Evolutionary conservation across 768 basidiomycete species (phyloP).

Genomic region (Kwoniella europaea): DNA sequence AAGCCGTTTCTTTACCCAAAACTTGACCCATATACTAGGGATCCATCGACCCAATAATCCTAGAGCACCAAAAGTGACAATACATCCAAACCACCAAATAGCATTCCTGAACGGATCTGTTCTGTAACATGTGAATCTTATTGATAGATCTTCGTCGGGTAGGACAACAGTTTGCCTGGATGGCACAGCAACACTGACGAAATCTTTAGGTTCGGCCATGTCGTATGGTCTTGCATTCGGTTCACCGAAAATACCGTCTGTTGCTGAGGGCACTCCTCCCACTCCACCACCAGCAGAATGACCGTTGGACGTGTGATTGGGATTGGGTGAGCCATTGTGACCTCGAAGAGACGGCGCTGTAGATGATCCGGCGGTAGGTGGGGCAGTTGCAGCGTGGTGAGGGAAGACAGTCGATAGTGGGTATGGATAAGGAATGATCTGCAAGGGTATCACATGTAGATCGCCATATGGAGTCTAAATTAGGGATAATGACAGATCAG

Average conservation of each 20-base stretch:
- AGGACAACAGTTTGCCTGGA: slow-evolving; percentile 79
- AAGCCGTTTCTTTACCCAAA: slow-evolving; percentile 82
- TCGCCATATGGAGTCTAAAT: slow-evolving; percentile 80
- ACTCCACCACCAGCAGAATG: slow-evolving; percentile 35
- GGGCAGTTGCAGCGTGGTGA: slow-evolving; percentile 32
- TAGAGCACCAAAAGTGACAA: slow-evolving; percentile 72
- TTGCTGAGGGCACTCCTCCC: slow-evolving; percentile 45
- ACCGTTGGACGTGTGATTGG: slow-evolving; percentile 29
- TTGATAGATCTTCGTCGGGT: slow-evolving; percentile 83
- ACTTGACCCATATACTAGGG: slow-evolving; percentile 85
- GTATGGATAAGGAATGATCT: slow-evolving; percentile 73
- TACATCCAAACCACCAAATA: slow-evolving; percentile 74
- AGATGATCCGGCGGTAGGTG: slow-evolving; percentile 28
- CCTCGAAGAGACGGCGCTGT: slow-evolving; percentile 33
- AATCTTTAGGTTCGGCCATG: slow-evolving; percentile 38
- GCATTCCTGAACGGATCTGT: slow-evolving; percentile 67
- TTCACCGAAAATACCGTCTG: slow-evolving; percentile 56
- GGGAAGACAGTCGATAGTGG: slow-evolving; percentile 81
- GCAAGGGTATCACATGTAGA: slow-evolving; percentile 75
- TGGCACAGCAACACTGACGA: slow-evolving; percentile 43
- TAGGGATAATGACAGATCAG: slow-evolving; percentile 13
- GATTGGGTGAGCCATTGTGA: slow-evolving; percentile 25
- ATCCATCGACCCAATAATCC: slow-evolving; percentile 91
- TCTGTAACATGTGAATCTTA: slow-evolving; percentile 87
- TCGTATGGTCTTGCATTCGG: slow-evolving; percentile 32